These are phyloP conservation scores for Eucalyptus cladocalyx DNA, from an alignment of 345 rosid species.

Conservation along the genomic window DNA sequence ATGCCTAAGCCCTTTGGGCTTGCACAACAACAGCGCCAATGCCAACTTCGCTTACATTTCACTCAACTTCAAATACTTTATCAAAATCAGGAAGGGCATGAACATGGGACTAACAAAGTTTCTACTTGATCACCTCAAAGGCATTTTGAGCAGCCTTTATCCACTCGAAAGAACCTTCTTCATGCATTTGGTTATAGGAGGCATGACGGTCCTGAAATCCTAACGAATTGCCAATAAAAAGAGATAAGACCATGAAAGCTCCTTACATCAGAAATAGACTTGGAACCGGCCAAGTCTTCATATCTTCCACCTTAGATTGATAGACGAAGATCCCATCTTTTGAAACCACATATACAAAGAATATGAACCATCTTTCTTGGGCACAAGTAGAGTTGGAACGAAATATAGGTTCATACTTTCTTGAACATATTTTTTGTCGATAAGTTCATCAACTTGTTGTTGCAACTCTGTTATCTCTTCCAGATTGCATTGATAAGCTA, in stretches of 20 bases:
- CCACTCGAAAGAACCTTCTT: too few species aligned
- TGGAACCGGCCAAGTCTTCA: neutral
- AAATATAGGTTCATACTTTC: neutral
- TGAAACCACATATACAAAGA: neutral
- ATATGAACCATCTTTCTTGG: neutral
- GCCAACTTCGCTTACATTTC: too few species aligned
- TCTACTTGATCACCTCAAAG: too few species aligned
- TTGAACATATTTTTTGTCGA: rapidly evolving
- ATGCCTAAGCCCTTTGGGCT: neutral
- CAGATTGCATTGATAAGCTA: neutral
- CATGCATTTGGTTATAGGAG: too few species aligned
- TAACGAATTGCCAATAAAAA: neutral
- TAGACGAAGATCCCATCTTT: neutral
- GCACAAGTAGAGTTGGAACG: neutral
- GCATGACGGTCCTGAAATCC: too few species aligned
- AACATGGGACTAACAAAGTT: too few species aligned
- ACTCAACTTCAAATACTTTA: too few species aligned
- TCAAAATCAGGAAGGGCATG: too few species aligned
- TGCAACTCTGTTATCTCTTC: neutral
- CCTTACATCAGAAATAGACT: neutral
- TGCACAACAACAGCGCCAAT: neutral
- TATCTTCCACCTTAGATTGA: neutral
- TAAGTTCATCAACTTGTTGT: neutral
- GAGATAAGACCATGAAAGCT: neutral
- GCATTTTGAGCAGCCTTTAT: too few species aligned